Percentiles rank a stretch among this genome's conserved stretches.
Conservation (phyloP, 371 early-diverging fungal species). For the Apophysomyces sp. region DNA sequence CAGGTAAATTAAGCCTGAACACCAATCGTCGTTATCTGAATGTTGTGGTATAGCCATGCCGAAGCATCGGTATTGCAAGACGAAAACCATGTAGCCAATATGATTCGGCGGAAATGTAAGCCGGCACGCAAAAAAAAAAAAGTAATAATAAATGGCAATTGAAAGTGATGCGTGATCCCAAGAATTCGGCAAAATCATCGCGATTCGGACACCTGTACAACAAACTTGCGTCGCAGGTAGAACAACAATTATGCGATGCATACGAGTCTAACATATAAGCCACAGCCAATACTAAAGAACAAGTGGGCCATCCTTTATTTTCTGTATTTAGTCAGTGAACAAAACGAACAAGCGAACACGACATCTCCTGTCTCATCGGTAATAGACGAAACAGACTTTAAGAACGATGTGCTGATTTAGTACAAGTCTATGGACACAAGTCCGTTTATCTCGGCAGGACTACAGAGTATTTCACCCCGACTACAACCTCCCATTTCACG, state of each 20-base stretch:
- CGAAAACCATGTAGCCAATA: constrained; percentile 60
- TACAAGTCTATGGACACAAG: constrained; percentile 11
- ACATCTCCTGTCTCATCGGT: constrained; percentile 1
- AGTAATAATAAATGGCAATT: neutral
- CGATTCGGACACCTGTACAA: constrained; percentile 66
- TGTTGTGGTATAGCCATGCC: constrained; percentile 58
- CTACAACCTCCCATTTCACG: constrained; percentile 28
- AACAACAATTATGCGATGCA: too few species aligned
- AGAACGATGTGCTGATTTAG: too few species aligned
- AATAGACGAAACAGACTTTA: too few species aligned
- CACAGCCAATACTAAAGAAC: constrained; percentile 47
- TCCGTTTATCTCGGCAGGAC: constrained; percentile 15
- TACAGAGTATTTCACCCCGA: constrained; percentile 19
- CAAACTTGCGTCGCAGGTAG: constrained; percentile 60
- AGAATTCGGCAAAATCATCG: constrained; percentile 52
- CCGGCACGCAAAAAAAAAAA: neutral
- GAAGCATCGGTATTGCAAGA: constrained; percentile 56
- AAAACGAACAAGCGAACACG: constrained; percentile 8
- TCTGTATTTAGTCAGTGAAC: constrained; percentile 56
- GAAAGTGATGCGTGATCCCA: constrained; percentile 51
- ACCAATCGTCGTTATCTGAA: neutral
- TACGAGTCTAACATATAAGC: too few species aligned
- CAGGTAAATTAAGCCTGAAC: constrained; percentile 25
- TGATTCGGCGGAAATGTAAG: constrained; percentile 69
- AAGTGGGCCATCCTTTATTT: constrained; percentile 80